Evolutionary conservation across 345 rosid species (phyloP), one percentile per base, ranked within the genome.

Genomic region (Excoecaria cochinchinensis): DNA sequence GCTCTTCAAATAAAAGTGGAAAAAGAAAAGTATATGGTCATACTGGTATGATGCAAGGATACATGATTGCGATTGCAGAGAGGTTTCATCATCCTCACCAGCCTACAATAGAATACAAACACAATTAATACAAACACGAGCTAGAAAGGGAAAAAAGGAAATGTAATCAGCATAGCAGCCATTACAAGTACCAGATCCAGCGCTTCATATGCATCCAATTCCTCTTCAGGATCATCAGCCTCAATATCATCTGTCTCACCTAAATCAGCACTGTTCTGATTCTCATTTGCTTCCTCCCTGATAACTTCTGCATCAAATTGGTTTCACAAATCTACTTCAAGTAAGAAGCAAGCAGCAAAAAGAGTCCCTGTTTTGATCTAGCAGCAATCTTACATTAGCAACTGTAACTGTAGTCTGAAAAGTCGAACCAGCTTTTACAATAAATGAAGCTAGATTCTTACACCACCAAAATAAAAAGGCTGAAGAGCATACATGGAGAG

Each of bases 171-270:
- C 6, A 72, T 40, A 12, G 53, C 79, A 75, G 15, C 16, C n/a
- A 38, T 57, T 31, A 52, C 53, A 71, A 72, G 76, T 80, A 92
- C 97, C 89, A 76, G 78, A 87, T 87, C 86, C 78, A 85, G 82
- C 59, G 83, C 88, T 38, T 85, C 94, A 70, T 87, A 79, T 60
- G 76, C 87, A 84, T 89, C 97, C 42, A 87, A 59, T 78, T 88
- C 91, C 69, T 92, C 99, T 68, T 84, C 84, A 78, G 84, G 89
- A 51, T 85, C 93, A 60, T 86, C 88, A 70, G 76, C 85, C 31
- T 85, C 91, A 46, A 83, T 79, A 67, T 89, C 88, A 44, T 78
- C 85, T 48, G 65, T 92, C 83, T 88, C 85, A 62, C 75, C 90
- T 22, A 82, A 83, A 64, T 79, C 80, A 76, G 47, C 59, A 59